phyloP scores from a whole-genome alignment of 75 land plant species.

The Azolla pinnata region DNA sequence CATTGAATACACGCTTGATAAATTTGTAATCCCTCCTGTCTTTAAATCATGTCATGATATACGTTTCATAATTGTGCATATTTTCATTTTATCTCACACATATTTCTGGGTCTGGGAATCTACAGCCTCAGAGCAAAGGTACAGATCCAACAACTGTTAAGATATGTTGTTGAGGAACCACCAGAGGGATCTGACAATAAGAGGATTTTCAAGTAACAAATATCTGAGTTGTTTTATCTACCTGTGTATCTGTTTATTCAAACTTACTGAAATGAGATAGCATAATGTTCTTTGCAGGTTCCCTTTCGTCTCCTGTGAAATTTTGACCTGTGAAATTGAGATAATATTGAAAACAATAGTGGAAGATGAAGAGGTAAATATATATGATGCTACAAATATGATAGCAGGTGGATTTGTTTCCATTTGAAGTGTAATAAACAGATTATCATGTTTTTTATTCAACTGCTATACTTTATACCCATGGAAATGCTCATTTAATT shows the following conservation, averaged over 20 bases:
- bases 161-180: constrained; percentile 73
- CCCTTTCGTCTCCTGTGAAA: constrained; percentile 92
- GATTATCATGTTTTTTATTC: too few relatives aligned
- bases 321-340: constrained; percentile 95
- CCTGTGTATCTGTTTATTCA: too few relatives aligned
- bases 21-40: constrained; percentile 55
- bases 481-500: neutral
- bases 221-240: neutral
- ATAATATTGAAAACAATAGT: constrained; percentile 80
- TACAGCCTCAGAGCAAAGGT: constrained; percentile 66
- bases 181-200: constrained; percentile 74
- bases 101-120: too few relatives aligned
- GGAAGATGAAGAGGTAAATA: constrained; percentile 84
- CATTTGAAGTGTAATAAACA: too few relatives aligned
- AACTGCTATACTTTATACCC: too few relatives aligned
- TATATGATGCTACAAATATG: neutral
- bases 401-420: neutral
- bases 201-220: constrained; percentile 63
- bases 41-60: neutral
- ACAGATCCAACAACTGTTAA: constrained; percentile 67
- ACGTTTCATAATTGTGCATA: neutral
- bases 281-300: constrained; percentile 41
- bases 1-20: constrained; percentile 75
- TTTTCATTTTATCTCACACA: neutral
- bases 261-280: neutral